Percentiles rank a stretch among this genome's conserved stretches.
These are phyloP conservation scores for Aspergillus cristatus DNA, from an alignment of 495 filamentous ascomycete species.

Conservation along the genomic window DNA sequence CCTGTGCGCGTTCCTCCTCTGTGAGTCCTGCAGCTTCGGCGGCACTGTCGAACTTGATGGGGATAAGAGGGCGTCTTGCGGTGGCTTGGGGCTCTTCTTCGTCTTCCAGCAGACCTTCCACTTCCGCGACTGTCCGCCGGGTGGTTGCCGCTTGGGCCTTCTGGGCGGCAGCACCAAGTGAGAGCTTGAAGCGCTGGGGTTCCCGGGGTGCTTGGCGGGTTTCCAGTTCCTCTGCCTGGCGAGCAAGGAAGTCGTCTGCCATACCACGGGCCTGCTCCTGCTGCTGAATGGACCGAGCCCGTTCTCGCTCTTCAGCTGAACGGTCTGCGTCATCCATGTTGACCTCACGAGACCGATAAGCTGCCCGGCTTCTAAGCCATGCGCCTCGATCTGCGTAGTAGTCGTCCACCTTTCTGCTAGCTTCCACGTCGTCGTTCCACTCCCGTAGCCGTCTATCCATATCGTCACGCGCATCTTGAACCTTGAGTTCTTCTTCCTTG, in stretches of 20 bases:
- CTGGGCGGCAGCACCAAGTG: slow-evolving; percentile 79
- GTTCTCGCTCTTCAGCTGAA: slow-evolving; percentile 65
- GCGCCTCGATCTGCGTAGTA: slow-evolving; percentile 79
- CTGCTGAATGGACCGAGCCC: slow-evolving; percentile 55
- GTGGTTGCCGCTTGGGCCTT: slow-evolving; percentile 64
- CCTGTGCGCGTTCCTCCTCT: slow-evolving; percentile 75
- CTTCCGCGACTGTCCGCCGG: slow-evolving; percentile 79
- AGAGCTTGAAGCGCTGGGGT: slow-evolving; percentile 86
- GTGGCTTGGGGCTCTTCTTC: slow-evolving; percentile 72
- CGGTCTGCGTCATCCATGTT: slow-evolving; percentile 76
- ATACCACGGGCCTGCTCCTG: slow-evolving; percentile 72
- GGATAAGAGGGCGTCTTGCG: slow-evolving; percentile 71
- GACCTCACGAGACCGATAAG: slow-evolving; percentile 62
- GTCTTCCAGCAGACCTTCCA: slow-evolving; percentile 89
- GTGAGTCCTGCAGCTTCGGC: slow-evolving; percentile 59
- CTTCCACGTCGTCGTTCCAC: slow-evolving; percentile 87
- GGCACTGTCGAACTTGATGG: slow-evolving; percentile 82
- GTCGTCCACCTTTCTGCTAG: slow-evolving; percentile 57
- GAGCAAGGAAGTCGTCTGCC: slow-evolving; percentile 89
- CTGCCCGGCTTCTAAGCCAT: slow-evolving; percentile 75
- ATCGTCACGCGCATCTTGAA: slow-evolving; percentile 53
- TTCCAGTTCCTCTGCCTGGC: slow-evolving; percentile 79
- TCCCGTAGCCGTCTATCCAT: slow-evolving; percentile 63
- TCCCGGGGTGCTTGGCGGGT: slow-evolving; percentile 51
- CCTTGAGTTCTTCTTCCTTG: slow-evolving; percentile 52